Base-by-base conservation (phyloP, 495 filamentous ascomycete species). In the Aspergillus steynii region DNA sequence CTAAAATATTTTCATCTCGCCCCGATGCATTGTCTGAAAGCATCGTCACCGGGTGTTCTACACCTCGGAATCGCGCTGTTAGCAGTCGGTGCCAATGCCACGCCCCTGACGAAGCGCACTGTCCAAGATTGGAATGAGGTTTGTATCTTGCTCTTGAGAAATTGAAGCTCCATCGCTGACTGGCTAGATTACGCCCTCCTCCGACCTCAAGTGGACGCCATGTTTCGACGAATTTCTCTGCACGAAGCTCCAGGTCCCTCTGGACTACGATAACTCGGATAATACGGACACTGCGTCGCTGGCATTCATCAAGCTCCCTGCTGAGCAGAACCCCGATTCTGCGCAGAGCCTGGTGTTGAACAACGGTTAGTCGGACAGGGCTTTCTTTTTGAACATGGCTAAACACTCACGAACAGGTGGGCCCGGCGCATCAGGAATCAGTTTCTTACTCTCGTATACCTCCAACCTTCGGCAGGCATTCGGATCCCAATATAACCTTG, bases 391-490 rank as follows among this genome's bases (percentile, higher is more conserved):
- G n/a, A 47, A n/a, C 3, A 50, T n/a, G 3, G 28, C 26, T 32
- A 34, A 57, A 47, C 54, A 46, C 20, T 25, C 15, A 25, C 10
- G 15, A 20, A 20, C 53, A 69, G 80, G 80, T 20, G 79, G 80
- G 1, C 80, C 80, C 0, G 79, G 80, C 3, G 75, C 72, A 28
- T 76, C 79, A 8, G 80, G 80, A 7, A 62, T 74, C 8, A 50
- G 15, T 50, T 50, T 50, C 48, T 25, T 50, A n/a, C 25, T 14
- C 1, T 7, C 25, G 5, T 50, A 25, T 7, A 15, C 25, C 8
- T 50, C 48, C 5, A 2, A 50, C 1, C 48, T 26, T 7, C 10
- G 47, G 70, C 15, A 62, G 68, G 25, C 56, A 74, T 60, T 77
- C 50, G 61, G 75, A 28, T 68, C 76, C 47, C 65, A 71, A 29